Evolutionary conservation across 2,329 filamentous ascomycete species (phyloP), one percentile per base, ranked within the genome.

Genomic region (Neodidymelliopsis sp.): DNA sequence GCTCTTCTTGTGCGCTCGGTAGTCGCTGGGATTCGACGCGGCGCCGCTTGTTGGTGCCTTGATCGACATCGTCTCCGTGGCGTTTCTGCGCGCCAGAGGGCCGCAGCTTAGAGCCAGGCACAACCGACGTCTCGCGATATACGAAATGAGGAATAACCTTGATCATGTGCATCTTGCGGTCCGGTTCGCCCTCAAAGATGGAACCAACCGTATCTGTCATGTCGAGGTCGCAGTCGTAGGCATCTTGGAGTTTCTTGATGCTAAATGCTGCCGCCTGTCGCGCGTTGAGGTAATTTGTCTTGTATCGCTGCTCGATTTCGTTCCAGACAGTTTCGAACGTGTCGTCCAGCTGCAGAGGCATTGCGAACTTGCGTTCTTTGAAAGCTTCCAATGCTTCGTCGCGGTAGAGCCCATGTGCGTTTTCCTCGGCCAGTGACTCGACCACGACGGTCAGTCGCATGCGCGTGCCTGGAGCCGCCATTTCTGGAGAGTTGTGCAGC

Each of bases 191-290:
- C 29, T 63, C 69, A 41, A 70, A 73, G 27, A 72, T 69, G 40
- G 63, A 57, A 29, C 57, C 52, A 28, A 74, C 69, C 4, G 67
- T 70, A 52, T 74, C 70, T 36, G 60, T 49, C 22, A 73, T 33
- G 53, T 70, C 69, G 15, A 74, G 62, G 41, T 73, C 71, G 58
- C 65, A 71, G 38, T 67, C 68, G 51, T 66, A 65, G 24, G 54
- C 63, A 48, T 71, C 69, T 41, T 71, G 69, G 7, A 74, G 56
- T 47, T 70, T 71, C 49, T 69, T 69, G 61, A 73, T 69, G 28
- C 56, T 60, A 52, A 70, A 73, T 24, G 52, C 46, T 12, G 63
- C 42, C n/a, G 42, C 48, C 22, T 52, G 48, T 7, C 33, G 41
- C 16, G 48, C 10, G 16, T 25, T 22, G 15, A 69, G 53, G 45